A percentile compares a stretch with the other conserved stretches of the same genome.
Conservation (phyloP, 202 grass and related monocot species). For the Elaeis oleifera region DNA sequence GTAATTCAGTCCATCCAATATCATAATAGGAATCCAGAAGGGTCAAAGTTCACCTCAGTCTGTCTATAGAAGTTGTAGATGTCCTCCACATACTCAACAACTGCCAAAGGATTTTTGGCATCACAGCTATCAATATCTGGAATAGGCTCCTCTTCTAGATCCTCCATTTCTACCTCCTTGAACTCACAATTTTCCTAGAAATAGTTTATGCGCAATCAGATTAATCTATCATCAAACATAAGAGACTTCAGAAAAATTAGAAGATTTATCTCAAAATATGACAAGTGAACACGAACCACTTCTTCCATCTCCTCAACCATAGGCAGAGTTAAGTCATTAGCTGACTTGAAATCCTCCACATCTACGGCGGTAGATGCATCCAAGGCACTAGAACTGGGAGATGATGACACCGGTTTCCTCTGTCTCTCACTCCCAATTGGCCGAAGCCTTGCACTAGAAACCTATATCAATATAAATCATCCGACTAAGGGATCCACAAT, state of each 20-base stretch:
- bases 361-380: not conserved
- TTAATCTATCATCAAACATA: not conserved
- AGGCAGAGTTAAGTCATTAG: not conserved
- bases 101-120: no score
- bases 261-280: not conserved
- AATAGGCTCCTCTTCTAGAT: not conserved
- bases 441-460: not conserved
- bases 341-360: constrained; percentile 1
- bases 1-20: no score
- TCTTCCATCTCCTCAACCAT: constrained; percentile 19
- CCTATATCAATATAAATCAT: not conserved
- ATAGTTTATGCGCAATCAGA: no score
- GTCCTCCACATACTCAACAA: constrained; percentile 5
- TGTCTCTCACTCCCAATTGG: not conserved
- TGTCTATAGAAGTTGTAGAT: constrained; percentile 58
- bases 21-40: no score
- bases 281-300: not conserved
- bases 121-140: no score
- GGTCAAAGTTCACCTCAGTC: constrained; percentile 34
- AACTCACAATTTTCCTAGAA: constrained; percentile 5
- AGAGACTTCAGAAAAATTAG: no score
- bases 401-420: not conserved
- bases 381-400: not conserved
- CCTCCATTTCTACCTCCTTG: constrained; percentile 24
- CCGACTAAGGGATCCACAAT: not conserved